These are phyloP conservation scores for Tylopilus intermedius DNA, from an alignment of 768 basidiomycete genomes.

Conservation along the genomic window DNA sequence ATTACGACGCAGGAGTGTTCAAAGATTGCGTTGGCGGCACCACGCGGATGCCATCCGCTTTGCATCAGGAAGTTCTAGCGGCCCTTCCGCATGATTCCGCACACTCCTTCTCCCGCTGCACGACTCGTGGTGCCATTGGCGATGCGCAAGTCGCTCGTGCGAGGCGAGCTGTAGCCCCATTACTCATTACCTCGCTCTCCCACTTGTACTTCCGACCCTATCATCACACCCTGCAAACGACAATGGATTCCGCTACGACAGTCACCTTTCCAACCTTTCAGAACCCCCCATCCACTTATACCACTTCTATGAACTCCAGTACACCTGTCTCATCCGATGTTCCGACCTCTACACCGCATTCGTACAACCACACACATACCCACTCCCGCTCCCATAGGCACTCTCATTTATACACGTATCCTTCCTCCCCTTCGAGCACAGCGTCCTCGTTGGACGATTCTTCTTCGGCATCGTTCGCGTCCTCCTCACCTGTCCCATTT, in stretches of 20 bases:
- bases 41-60: constrained; percentile 54
- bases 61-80: constrained; percentile 53
- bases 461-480: neutral
- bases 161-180: constrained; percentile 24
- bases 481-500: neutral
- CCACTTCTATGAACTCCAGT: constrained; percentile 1
- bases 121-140: constrained; percentile 44
- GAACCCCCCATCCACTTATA: neutral
- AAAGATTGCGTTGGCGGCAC: constrained; percentile 52
- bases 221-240: neutral
- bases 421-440: neutral
- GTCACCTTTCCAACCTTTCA: constrained; percentile 5
- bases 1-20: constrained; percentile 41
- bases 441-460: neutral
- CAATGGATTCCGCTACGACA: constrained; percentile 4
- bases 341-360: neutral
- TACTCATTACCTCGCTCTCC: neutral
- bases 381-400: neutral
- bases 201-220: neutral
- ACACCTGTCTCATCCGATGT: neutral
- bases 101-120: constrained; percentile 60
- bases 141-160: constrained; percentile 35
- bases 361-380: neutral
- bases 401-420: neutral
- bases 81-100: constrained; percentile 55